Conservation (phyloP, 2,329 filamentous ascomycete species). For the Rutstroemia sp. region DNA sequence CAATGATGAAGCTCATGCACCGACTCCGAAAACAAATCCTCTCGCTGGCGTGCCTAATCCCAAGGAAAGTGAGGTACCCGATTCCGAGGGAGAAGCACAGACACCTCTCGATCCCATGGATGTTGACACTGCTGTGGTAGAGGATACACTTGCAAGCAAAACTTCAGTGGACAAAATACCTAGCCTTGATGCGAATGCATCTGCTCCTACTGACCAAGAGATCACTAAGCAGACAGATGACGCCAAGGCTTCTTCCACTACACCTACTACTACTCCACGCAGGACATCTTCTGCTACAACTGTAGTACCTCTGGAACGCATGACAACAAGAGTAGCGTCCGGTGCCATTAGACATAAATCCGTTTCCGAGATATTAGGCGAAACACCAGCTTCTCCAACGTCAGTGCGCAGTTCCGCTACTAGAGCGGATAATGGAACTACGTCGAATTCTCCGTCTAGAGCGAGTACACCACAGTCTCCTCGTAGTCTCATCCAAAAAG, state of each 20-base stretch:
- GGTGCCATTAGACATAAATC: conserved; percentile 65
- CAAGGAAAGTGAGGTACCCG: conserved; percentile 18
- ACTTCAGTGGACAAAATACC: conserved; percentile 9
- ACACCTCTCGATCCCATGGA: conserved; percentile 24
- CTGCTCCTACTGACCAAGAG: not conserved
- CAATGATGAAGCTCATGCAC: not conserved
- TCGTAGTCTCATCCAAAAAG: conserved; percentile 25
- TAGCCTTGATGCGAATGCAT: not conserved
- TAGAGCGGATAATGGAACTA: conserved; percentile 18
- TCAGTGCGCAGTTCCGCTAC: conserved; percentile 13
- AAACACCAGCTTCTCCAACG: conserved; percentile 35
- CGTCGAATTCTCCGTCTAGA: conserved; percentile 22
- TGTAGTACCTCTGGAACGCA: conserved; percentile 40
- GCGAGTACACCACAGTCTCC: conserved; percentile 40
- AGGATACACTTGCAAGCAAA: conserved; percentile 24
- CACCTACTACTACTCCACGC: conserved; percentile 17
- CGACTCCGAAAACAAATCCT: not conserved
- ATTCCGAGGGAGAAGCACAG: conserved; percentile 23
- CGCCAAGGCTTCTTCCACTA: conserved; percentile 13
- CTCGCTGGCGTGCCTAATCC: conserved; percentile 2
- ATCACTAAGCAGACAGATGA: conserved; percentile 7
- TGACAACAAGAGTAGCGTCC: conserved; percentile 63
- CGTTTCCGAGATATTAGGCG: conserved; percentile 64
- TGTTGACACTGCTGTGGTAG: conserved; percentile 20
- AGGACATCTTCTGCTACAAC: conserved; percentile 22